Conservation (phyloP, 73 alveolate genomes). For the Paraurostyla sp. region DNA sequence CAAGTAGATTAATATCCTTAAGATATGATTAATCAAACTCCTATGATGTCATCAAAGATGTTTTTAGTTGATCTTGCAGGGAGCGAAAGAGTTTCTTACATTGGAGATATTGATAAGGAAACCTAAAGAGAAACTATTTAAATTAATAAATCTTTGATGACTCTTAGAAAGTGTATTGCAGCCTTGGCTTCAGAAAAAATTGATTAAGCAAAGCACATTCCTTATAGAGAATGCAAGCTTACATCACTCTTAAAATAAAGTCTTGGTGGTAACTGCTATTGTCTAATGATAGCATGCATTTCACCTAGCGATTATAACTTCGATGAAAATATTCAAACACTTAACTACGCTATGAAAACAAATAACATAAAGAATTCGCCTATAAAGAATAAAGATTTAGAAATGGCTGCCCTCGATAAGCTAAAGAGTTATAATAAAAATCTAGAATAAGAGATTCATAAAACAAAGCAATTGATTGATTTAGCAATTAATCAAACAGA, state of each 20-base stretch:
- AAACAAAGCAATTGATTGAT: not conserved
- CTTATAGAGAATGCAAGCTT: slow-evolving; percentile 94
- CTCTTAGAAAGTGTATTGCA: slow-evolving; percentile 91
- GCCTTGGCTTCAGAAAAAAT: slow-evolving; percentile 72
- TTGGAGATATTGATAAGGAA: slow-evolving; percentile 88
- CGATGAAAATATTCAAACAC: slow-evolving; percentile 91
- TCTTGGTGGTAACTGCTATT: slow-evolving; percentile 94
- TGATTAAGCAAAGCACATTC: slow-evolving; percentile 72
- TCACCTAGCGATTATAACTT: slow-evolving; percentile 84
- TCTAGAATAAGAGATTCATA: not conserved
- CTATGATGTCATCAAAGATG: slow-evolving; percentile 63
- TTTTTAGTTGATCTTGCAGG: slow-evolving; percentile 97
- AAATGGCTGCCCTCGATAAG: not conserved
- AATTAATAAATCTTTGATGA: slow-evolving; percentile 91
- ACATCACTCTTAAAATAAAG: slow-evolving; percentile 91
- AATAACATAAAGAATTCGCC: slow-evolving; percentile 90
- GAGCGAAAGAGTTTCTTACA: slow-evolving; percentile 89
- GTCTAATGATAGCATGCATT: slow-evolving; percentile 95
- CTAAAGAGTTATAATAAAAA: slow-evolving; percentile 1
- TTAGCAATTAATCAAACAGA: not conserved
- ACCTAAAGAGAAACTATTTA: slow-evolving; percentile 90
- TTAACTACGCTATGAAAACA: slow-evolving; percentile 93
- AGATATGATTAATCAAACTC: not conserved
- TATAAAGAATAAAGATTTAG: slow-evolving; percentile 69
- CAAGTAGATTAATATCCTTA: slow-evolving; percentile 46